A percentile compares a stretch with the other conserved stretches of the same genome.
These are phyloP conservation scores for Flaveria robusta DNA, from an alignment of 129 eudicot species.

Conservation along the genomic window DNA sequence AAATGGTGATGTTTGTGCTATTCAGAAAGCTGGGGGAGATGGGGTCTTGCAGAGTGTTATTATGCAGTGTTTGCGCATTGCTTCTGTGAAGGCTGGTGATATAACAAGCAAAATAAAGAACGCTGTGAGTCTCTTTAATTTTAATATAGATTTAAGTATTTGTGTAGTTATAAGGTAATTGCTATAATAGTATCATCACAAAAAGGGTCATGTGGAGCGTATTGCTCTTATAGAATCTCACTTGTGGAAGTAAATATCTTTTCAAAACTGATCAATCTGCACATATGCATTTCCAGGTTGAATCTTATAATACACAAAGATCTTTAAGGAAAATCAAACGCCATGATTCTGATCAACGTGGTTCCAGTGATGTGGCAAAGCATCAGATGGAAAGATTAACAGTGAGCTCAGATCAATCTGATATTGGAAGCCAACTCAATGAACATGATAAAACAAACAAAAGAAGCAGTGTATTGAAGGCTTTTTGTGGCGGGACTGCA, in stretches of 20 bases:
- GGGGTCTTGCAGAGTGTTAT: conserved; percentile 78
- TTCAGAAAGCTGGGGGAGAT: conserved; percentile 94
- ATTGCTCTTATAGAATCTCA: neutral
- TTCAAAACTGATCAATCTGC: neutral
- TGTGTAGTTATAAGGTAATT: neutral
- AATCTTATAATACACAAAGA: conserved; percentile 54
- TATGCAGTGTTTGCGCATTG: conserved; percentile 92
- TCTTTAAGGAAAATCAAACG: conserved; percentile 61
- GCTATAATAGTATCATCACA: neutral
- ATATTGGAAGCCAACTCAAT: conserved; percentile 39
- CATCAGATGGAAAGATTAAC: conserved; percentile 42
- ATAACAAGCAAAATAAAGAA: conserved; percentile 70
- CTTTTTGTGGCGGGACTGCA: conserved; percentile 56
- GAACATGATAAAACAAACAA: conserved; percentile 34
- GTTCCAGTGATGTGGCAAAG: conserved; percentile 31
- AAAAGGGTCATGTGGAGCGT: neutral
- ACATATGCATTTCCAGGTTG: conserved; percentile 54
- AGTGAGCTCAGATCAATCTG: conserved; percentile 35
- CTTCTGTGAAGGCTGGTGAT: conserved; percentile 85
- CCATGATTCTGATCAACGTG: conserved; percentile 45
- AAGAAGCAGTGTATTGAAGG: conserved; percentile 30
- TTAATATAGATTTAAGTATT: neutral
- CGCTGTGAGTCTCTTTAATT: conserved; percentile 58
- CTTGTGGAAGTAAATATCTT: neutral
- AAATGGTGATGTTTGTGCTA: conserved; percentile 93